Evolutionary conservation across 495 filamentous ascomycete species (phyloP).

Genomic region (Tuber borchii): DNA sequence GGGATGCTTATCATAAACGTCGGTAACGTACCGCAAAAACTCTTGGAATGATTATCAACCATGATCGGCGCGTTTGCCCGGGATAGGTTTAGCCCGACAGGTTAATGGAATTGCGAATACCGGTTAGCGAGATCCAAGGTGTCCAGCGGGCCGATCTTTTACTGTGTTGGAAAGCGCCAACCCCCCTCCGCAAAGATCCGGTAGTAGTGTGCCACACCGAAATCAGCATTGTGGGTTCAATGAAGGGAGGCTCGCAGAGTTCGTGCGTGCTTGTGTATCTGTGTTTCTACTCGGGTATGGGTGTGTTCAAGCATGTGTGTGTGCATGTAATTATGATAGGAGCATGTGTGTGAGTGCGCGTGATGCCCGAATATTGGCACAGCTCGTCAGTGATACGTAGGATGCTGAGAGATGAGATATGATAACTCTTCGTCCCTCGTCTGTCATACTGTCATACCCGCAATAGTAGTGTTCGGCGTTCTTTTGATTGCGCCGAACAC

Average conservation of each 20-base stretch:
- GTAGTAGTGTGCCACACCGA: neutral
- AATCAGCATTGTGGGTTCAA: neutral
- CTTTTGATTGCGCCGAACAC: neutral
- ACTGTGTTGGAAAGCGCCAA: too few species aligned
- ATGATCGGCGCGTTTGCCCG: too few species aligned
- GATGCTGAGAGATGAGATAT: neutral
- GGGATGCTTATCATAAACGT: neutral
- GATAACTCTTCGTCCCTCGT: neutral
- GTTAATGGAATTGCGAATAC: too few species aligned
- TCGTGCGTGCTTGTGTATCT: neutral
- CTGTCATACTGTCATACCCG: neutral
- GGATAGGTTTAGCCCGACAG: too few species aligned
- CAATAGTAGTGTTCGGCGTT: neutral
- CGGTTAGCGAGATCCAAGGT: too few species aligned
- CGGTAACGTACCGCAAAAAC: neutral
- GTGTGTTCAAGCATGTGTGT: neutral
- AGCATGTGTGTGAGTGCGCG: neutral
- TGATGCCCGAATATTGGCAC: neutral
- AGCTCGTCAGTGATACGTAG: neutral
- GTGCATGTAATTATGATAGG: neutral
- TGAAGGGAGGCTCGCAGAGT: neutral
- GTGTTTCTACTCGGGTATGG: neutral
- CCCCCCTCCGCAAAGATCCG: neutral
- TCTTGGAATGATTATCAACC: too few species aligned
- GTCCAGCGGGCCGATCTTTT: too few species aligned